Evolutionary conservation across 2,329 filamentous ascomycete species (phyloP), one percentile per base, ranked within the genome.

Genomic region (Akanthomyces dipterigenus): DNA sequence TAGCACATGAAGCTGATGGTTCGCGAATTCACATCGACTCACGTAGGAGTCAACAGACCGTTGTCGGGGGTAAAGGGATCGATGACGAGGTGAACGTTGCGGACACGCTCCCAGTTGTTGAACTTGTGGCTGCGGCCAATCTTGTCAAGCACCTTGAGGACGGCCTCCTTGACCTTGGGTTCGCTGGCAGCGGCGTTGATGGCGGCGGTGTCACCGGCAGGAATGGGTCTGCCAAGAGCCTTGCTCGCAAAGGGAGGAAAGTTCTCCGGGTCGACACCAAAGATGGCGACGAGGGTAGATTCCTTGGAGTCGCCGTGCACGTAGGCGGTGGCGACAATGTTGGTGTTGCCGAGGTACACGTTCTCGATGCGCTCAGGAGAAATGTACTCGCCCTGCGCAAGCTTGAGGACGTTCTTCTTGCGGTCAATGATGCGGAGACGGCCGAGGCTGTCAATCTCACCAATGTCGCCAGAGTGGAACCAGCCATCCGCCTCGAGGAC

Each of bases 341-440:
- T 88, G 65, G 88, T 88, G 76, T 88, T 92, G 65, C 89, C 91
- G 64, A 96, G 81, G 74, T 93, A 96, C 42, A 96, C 89, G 73
- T 97, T 97, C 80, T 99, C 95, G 71, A 99, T 91, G 62, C 93
- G 90, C 78, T 99, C 95, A 18, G 95, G 95, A 2, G 93, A 96
- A 70, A 99, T 91, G 77, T 99, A 99, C 78, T 99, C 95, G 73
- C 95, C 95, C 76, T 99, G 95, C 0, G 93, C 88, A 60, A 99
- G 86, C 83, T 99, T 99, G 72, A 99, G 86, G 20, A 99, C 91
- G 77, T 98, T 98, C 88, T 99, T 99, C 77, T 92, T 88, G 69
- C 95, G 92, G 76, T 99, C 95, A 70, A 99, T 88, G 75, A 99
- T 96, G 76, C 85, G 87, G 80, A 98, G 89, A 64, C 93, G 90